phyloP scores from a whole-genome alignment of 2,329 filamentous ascomycete genomes.

The Chrysoporthe deuterocubensis region DNA sequence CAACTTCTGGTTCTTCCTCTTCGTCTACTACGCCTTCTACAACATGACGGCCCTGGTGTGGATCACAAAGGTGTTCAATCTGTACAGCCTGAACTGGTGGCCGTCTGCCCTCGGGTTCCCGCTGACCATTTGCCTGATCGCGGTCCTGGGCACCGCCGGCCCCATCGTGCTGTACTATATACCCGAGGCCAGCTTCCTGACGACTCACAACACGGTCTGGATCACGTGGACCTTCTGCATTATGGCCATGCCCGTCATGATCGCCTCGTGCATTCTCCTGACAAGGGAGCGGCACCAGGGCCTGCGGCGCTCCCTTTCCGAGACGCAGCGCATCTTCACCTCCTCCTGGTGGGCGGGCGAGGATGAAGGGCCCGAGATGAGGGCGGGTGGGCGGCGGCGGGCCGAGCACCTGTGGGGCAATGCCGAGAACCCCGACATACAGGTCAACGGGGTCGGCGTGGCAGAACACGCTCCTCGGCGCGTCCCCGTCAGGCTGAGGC shows the following conservation, averaged over 20 bases:
- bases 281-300: conserved; percentile 66
- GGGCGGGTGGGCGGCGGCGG: conserved; percentile 41
- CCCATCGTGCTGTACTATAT: conserved; percentile 65
- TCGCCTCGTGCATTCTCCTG: conserved; percentile 67
- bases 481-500: conserved; percentile 48
- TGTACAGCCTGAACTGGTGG: conserved; percentile 70
- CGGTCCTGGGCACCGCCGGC: conserved; percentile 59
- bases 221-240: conserved; percentile 72
- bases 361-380: conserved; percentile 48
- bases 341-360: conserved; percentile 69
- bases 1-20: conserved; percentile 74
- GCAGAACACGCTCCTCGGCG: conserved; percentile 27
- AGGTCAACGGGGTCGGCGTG: conserved; percentile 29
- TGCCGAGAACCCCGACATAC: conserved; percentile 25
- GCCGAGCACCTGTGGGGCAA: conserved; percentile 45
- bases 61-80: conserved; percentile 74
- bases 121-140: conserved; percentile 65
- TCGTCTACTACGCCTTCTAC: conserved; percentile 72
- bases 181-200: conserved; percentile 57
- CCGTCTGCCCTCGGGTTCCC: conserved; percentile 61
- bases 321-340: conserved; percentile 70
- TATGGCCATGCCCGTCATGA: conserved; percentile 70
- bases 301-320: conserved; percentile 63
- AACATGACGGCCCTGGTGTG: conserved; percentile 69
- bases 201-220: conserved; percentile 68